Evolutionary conservation across 345 rosid species (phyloP).

Genomic region (Heritiera littoralis): DNA sequence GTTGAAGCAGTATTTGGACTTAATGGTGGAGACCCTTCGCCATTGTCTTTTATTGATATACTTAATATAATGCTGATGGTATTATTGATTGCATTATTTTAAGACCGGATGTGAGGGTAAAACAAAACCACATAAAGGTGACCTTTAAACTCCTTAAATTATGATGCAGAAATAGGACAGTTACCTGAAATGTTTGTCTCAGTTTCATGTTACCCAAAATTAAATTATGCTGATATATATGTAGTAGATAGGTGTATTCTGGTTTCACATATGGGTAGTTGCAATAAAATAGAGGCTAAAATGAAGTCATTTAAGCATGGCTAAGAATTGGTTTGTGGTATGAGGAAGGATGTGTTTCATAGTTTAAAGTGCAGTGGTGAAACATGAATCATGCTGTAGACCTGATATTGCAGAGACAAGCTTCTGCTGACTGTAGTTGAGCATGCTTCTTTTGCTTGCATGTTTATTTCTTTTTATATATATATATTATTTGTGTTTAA

Average conservation of each 20-base stretch:
- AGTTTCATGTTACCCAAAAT: background rate
- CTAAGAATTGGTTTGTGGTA: background rate
- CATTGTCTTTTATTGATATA: background rate
- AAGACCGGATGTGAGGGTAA: background rate
- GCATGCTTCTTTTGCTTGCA: background rate
- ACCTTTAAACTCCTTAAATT: background rate
- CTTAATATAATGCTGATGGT: background rate
- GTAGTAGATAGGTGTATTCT: background rate
- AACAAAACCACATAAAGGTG: background rate
- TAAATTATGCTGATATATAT: background rate
- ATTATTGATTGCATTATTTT: background rate
- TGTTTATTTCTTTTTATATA: background rate
- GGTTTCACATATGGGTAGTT: background rate
- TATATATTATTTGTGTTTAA: background rate
- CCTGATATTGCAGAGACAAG: background rate
- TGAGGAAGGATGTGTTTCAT: background rate
- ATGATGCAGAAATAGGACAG: background rate
- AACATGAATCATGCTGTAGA: background rate
- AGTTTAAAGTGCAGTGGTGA: background rate
- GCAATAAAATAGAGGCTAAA: background rate
- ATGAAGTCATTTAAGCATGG: background rate
- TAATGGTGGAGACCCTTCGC: background rate
- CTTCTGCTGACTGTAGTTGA: background rate
- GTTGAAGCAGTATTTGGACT: background rate
- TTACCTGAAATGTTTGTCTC: slow-evolving; percentile 1